Conservation (phyloP, 306 rosid species). For the Pterocarpus macrocarpus region DNA sequence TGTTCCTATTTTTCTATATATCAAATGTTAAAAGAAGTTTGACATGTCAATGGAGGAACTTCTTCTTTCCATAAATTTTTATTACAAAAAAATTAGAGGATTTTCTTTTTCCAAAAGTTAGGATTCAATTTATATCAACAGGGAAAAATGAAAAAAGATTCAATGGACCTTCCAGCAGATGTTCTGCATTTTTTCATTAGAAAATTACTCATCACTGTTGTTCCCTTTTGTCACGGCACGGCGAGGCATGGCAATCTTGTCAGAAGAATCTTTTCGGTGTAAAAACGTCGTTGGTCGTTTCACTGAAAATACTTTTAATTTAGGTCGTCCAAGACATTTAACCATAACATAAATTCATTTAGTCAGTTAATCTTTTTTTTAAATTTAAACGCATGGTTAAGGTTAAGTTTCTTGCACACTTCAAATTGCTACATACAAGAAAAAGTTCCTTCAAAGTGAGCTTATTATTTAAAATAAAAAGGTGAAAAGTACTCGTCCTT, state of each 20-base stretch:
- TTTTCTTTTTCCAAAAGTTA: background rate
- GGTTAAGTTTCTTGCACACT: background rate
- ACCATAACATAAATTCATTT: background rate
- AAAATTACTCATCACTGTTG: background rate
- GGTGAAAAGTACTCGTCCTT: too few species aligned
- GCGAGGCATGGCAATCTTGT: background rate
- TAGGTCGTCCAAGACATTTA: constrained; percentile 2
- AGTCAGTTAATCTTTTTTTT: background rate
- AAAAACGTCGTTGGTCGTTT: background rate
- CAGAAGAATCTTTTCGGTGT: background rate
- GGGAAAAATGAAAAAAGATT: background rate
- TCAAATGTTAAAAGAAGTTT: background rate
- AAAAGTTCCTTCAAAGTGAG: too few species aligned
- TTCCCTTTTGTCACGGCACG: constrained; percentile 15
- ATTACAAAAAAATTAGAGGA: background rate
- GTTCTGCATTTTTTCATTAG: background rate
- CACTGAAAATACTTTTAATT: background rate
- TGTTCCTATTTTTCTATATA: background rate
- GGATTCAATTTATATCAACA: background rate
- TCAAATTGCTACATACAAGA: background rate
- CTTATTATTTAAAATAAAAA: too few species aligned
- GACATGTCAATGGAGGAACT: too few species aligned
- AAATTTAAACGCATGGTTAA: background rate
- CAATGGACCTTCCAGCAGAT: background rate
- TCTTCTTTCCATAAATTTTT: background rate